Evolutionary conservation across 768 basidiomycete genomes (phyloP), one percentile per base, ranked within the genome.

Genomic region (Suillus alpinus): DNA sequence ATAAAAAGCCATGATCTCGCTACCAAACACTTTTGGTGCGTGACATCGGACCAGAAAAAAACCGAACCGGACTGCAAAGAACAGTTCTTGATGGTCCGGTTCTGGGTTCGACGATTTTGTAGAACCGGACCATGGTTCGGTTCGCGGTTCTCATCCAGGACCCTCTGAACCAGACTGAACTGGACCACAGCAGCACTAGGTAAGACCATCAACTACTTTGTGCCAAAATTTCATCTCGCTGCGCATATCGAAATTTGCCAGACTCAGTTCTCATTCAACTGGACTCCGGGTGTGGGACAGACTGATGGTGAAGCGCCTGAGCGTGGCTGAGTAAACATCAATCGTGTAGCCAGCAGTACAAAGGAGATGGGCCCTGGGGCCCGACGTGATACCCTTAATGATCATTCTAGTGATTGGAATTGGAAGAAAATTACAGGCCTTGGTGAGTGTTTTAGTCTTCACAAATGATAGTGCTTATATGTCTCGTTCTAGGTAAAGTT

Each of bases 241-340:
- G 72, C 63, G 0, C 78, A 80, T 57, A 68, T 64, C 1, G 20
- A 62, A 0, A 8, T 46, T 6, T 77, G 76, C 58, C 70, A 69
- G 9, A 53, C 50, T 7, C 57, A 62, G 6, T 77, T 67, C 59
- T 71, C 65, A 16, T 56, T 79, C n/a, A 73, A 69, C 31, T 72
- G 71, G 57, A 56, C 61, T 23, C 37, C 57, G 1, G 69, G 74
- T 6, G 65, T 65, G 14, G 74, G 72, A 14, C 65, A 69, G 4
- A 69, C 66, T 0, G 74, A 78, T 62, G 75, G 77, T 0, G 75
- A 80, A 56, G 73, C 67, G 1, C 64, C 77, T 1, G 80, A 81
- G 56, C 65, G 65, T 1, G 61, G 55, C 1, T 81, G 79, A 79
- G 57, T 75, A 0, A 58, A 65, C 29, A 68, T 68, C 16, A 76